Conservation (phyloP, 1,284 basidiomycete genomes). For the Malassezia arunalokei region DNA sequence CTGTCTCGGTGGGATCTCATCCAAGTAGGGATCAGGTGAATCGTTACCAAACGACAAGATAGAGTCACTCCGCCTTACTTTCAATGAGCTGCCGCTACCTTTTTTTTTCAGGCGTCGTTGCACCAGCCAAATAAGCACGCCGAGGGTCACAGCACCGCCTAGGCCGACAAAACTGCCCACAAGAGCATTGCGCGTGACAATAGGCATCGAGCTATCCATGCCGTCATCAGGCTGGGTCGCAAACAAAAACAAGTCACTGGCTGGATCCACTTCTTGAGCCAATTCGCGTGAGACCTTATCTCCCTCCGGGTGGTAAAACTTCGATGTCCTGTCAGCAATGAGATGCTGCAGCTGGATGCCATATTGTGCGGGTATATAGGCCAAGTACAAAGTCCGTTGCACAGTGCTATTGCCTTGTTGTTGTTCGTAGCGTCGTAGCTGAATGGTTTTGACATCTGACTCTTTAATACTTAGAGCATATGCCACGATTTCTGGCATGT, state of each 20-base stretch:
- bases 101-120: not conserved
- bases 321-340: not conserved
- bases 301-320: not conserved
- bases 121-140: constrained; percentile 19
- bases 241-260: constrained; percentile 23
- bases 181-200: constrained; percentile 25
- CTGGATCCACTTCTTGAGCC: constrained; percentile 29
- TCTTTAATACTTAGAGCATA: constrained; percentile 12
- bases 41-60: not conserved
- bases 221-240: constrained; percentile 3
- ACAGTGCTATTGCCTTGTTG: constrained; percentile 10
- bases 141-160: constrained; percentile 22
- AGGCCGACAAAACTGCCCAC: constrained; percentile 30
- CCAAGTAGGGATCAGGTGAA: not conserved
- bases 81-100: not conserved
- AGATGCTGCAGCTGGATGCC: not conserved
- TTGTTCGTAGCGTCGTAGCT: constrained; percentile 18
- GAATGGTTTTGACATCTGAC: constrained; percentile 25
- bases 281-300: constrained; percentile 24
- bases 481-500: constrained; percentile 35
- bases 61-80: not conserved
- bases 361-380: constrained; percentile 21
- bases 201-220: not conserved
- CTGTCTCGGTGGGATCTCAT: not conserved
- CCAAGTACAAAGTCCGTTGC: constrained; percentile 31